phyloP scores from a whole-genome alignment of 2,329 filamentous ascomycete species.

The Lachnum nothofagi region DNA sequence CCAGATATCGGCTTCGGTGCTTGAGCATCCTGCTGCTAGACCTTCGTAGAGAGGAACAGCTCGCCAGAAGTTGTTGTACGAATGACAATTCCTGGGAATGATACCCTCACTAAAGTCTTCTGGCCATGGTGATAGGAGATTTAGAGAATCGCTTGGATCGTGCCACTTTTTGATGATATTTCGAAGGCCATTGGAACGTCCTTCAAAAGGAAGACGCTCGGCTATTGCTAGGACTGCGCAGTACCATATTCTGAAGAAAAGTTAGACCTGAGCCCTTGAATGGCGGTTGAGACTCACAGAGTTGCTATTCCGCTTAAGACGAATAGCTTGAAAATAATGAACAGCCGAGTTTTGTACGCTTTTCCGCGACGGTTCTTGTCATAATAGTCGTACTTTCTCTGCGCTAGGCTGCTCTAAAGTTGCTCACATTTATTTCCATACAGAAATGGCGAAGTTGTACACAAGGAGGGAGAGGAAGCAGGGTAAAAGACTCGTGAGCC shows the following conservation, averaged over 20 bases:
- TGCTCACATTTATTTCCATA: too few species aligned
- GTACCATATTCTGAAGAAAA: slow-evolving; percentile 10
- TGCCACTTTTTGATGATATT: slow-evolving; percentile 9
- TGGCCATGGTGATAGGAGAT: slow-evolving; percentile 7
- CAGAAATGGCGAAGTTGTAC: too few species aligned
- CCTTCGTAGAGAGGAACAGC: slow-evolving; percentile 43
- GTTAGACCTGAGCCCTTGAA: not conserved
- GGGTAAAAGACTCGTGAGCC: too few species aligned
- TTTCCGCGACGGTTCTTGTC: too few species aligned
- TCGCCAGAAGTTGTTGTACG: slow-evolving; percentile 54
- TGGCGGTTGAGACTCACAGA: not conserved
- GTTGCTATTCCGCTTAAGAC: not conserved
- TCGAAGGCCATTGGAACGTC: slow-evolving; percentile 8
- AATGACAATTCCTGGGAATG: slow-evolving; percentile 33
- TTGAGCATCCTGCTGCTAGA: slow-evolving; percentile 51
- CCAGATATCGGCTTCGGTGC: slow-evolving; percentile 58
- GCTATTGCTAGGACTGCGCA: slow-evolving; percentile 7
- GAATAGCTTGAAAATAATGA: not conserved
- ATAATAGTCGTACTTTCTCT: too few species aligned
- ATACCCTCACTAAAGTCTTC: slow-evolving; percentile 12
- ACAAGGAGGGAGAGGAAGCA: too few species aligned
- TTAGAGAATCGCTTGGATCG: slow-evolving; percentile 6
- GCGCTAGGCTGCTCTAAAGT: too few species aligned
- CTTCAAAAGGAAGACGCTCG: slow-evolving; percentile 9
- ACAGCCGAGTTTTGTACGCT: too few species aligned